Conservation (phyloP, 1,284 basidiomycete genomes). For the Schizopora paradoxa region DNA sequence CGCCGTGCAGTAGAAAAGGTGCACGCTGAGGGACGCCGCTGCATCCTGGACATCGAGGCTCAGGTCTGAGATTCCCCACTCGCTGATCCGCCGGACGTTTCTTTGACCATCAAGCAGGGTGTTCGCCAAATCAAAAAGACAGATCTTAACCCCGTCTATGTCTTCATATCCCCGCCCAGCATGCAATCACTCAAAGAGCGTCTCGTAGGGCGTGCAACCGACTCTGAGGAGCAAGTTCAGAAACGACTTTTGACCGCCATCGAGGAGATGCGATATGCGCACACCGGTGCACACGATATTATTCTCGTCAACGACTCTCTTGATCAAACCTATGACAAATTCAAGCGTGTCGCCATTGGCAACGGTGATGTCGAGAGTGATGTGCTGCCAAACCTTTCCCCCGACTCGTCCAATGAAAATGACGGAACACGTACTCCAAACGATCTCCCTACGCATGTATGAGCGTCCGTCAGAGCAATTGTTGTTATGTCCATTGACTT, state of each 20-base stretch:
- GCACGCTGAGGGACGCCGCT: conserved; percentile 59
- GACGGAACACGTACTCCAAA: conserved; percentile 24
- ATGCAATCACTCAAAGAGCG: conserved; percentile 63
- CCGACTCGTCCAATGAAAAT: too few relatives aligned
- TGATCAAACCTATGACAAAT: conserved; percentile 72
- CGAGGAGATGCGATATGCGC: conserved; percentile 84
- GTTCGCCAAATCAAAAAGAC: conserved; percentile 84
- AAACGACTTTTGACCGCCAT: conserved; percentile 79
- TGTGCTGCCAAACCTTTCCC: conserved; percentile 46
- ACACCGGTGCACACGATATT: conserved; percentile 71
- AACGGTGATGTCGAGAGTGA: conserved; percentile 50
- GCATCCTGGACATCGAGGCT: conserved; percentile 95
- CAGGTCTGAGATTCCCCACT: conserved; percentile 55
- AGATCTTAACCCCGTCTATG: conserved; percentile 78
- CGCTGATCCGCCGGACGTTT: neutral
- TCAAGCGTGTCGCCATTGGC: conserved; percentile 70
- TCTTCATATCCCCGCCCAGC: conserved; percentile 91
- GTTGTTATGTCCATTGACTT: too few relatives aligned
- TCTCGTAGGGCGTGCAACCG: conserved; percentile 80
- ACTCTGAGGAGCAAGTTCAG: conserved; percentile 68
- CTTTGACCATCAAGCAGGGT: conserved; percentile 48
- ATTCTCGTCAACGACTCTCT: conserved; percentile 93
- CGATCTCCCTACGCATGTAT: too few relatives aligned
- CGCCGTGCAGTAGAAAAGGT: conserved; percentile 61
- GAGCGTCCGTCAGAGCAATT: too few relatives aligned